Conservation (phyloP, 805 yeast species). For the Lachancea waltii region DNA sequence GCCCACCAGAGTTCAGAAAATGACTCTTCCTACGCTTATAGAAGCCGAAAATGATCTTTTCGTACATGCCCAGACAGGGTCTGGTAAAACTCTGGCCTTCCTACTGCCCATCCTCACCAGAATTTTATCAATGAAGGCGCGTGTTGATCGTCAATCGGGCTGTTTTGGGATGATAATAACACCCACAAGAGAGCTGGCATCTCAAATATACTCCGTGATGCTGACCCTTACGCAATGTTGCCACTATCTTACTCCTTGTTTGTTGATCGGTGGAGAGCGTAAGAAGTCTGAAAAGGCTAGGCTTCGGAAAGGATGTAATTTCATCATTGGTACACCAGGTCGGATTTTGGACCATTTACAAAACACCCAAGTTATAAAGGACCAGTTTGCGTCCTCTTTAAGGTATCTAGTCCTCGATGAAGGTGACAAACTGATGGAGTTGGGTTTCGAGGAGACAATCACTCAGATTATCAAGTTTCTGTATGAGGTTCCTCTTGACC, state of each 20-base stretch:
- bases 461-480: slow-evolving; percentile 63
- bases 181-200: slow-evolving; percentile 93
- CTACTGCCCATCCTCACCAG: slow-evolving; percentile 74
- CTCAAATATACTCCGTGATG: slow-evolving; percentile 78
- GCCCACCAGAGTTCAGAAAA: slow-evolving; percentile 85
- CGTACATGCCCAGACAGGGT: slow-evolving; percentile 96
- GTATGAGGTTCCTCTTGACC: slow-evolving; percentile 37
- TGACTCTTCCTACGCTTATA: slow-evolving; percentile 61
- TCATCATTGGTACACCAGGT: slow-evolving; percentile 97
- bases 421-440: slow-evolving; percentile 92
- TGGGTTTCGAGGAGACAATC: slow-evolving; percentile 94
- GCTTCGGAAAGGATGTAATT: slow-evolving; percentile 89
- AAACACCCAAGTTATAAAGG: slow-evolving; percentile 70
- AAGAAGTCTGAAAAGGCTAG: slow-evolving; percentile 96
- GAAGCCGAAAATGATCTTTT: slow-evolving; percentile 57
- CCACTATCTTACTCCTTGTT: slow-evolving; percentile 88
- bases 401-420: slow-evolving; percentile 92
- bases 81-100: slow-evolving; percentile 92
- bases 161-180: slow-evolving; percentile 82
- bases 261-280: slow-evolving; percentile 97
- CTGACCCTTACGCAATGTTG: slow-evolving; percentile 68
- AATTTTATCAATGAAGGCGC: slow-evolving; percentile 49
- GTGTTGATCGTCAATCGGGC: slow-evolving; percentile 60
- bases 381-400: slow-evolving; percentile 48
- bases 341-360: slow-evolving; percentile 91